Conservation (phyloP, 2,329 filamentous ascomycete genomes). For the Penicillium capsulatum region DNA sequence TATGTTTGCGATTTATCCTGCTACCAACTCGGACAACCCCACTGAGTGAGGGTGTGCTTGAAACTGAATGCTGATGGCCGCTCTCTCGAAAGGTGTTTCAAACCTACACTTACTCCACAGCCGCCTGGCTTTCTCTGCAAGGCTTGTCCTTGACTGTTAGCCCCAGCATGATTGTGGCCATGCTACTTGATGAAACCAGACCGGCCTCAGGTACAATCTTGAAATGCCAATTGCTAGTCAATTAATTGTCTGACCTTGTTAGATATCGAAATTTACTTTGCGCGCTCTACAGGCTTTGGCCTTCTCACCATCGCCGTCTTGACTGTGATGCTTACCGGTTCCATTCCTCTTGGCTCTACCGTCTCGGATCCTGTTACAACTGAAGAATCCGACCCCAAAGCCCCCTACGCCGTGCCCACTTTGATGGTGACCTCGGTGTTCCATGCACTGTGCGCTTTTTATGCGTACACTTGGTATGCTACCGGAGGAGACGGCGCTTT, state of each 20-base stretch:
- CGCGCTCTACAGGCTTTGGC: conserved; percentile 64
- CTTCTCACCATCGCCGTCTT: conserved; percentile 62
- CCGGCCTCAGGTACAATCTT: conserved; percentile 49
- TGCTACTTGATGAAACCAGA: conserved; percentile 56
- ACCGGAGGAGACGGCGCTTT: conserved; percentile 55
- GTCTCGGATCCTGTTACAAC: conserved; percentile 40
- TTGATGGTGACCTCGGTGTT: conserved; percentile 63
- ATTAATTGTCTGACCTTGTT: background rate
- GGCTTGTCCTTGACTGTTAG: conserved; percentile 54
- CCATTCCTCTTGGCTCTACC: conserved; percentile 60
- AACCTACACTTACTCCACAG: conserved; percentile 44
- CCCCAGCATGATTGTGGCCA: conserved; percentile 58
- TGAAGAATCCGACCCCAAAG: conserved; percentile 46
- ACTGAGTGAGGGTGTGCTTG: too few relatives aligned
- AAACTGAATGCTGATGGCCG: background rate
- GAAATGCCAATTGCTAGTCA: conserved; percentile 54
- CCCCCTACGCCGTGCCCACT: conserved; percentile 63
- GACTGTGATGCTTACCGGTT: conserved; percentile 65
- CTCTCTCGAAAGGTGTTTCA: conserved; percentile 38
- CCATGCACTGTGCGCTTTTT: conserved; percentile 60
- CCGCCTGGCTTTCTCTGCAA: conserved; percentile 44
- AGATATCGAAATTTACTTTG: conserved; percentile 69
- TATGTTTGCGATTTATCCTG: conserved; percentile 1
- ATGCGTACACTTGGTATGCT: conserved; percentile 66
- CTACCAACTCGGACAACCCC: background rate